Evolutionary conservation across 148 eudicot genomes (phyloP), one percentile per base, ranked within the genome.

Genomic region (Simmondsia chinensis): DNA sequence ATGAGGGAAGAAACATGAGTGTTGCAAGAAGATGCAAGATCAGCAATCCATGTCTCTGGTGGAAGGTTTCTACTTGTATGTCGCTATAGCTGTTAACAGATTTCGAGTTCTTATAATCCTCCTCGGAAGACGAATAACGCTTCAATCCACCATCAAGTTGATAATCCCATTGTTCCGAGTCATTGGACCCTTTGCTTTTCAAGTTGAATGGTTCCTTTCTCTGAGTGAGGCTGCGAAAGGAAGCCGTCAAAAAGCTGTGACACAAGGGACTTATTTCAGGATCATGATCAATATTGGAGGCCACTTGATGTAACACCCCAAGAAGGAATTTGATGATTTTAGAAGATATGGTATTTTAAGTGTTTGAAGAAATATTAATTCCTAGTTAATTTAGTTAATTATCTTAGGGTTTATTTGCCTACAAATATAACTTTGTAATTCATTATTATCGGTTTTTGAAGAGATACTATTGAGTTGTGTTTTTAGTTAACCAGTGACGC

Each of bases 11-110:
- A 63, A 91, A 91, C 83, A 82, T 76, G 31, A 86, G 57, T 40
- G 66, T 43, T n/a, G 86, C 85, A 23, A 86, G 73, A 48, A 85
- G 56, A 75, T 91, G 99, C 67, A 91, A 73, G 26, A 79, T 57
- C 35, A 86, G 76, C 83, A 85, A 61, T 53, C 95, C 99, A 56
- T 82, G 99, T 58, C 81, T 73, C 67, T 82, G 79, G 63, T 86
- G 80, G 68, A 85, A 91, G 67, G 74, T 69, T 73, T 82, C 95
- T 46, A 82, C 46, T 39, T 91, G 95, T 50, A 84, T 70, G 40
- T 85, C 95, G 41, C 73, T 56, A 37, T 69, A 91, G 76, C 94
- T 82, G 59, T 70, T 69, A 47, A 72, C 48, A 20, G 83, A 69
- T 21, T 64, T 77, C 10, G 77, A 75, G 59, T 49, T 63, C 27